Conservation (phyloP, 2,329 filamentous ascomycete genomes). For the Chaetothyriales sp. region DNA sequence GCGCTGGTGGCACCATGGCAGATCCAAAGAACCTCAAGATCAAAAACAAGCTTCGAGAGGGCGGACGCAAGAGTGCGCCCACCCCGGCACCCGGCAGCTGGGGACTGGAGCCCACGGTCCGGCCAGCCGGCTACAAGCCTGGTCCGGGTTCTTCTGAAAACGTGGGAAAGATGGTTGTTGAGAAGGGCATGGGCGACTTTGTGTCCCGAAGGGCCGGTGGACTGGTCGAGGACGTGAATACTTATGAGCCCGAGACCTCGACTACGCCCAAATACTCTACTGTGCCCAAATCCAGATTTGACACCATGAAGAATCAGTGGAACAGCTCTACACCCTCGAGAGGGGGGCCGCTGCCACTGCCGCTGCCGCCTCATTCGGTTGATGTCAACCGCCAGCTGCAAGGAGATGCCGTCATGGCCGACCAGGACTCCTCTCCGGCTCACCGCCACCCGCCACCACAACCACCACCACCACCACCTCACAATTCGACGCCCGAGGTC, state of each 20-base stretch:
- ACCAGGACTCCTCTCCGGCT: neutral
- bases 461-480: neutral
- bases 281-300: neutral
- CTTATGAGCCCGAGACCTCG: neutral
- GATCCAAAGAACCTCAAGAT: conserved; percentile 18
- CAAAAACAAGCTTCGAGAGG: conserved; percentile 13
- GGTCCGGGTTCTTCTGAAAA: conserved; percentile 5
- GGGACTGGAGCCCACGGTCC: conserved; percentile 10
- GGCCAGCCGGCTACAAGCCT: conserved; percentile 14
- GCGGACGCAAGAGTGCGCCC: conserved; percentile 3
- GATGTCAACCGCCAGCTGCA: neutral
- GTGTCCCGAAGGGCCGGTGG: conserved; percentile 3
- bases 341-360: no score
- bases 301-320: neutral
- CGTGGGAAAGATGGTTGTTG: conserved; percentile 1
- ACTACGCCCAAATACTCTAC: conserved; percentile 1
- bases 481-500: neutral
- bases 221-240: neutral
- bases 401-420: conserved; percentile 1
- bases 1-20: conserved; percentile 17
- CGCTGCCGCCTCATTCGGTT: neutral
- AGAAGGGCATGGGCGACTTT: neutral
- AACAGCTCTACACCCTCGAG: neutral
- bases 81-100: conserved; percentile 3
- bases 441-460: no score